These are phyloP conservation scores for Psidium friedrichsthalianum DNA, from an alignment of 345 rosid species.

Conservation along the genomic window DNA sequence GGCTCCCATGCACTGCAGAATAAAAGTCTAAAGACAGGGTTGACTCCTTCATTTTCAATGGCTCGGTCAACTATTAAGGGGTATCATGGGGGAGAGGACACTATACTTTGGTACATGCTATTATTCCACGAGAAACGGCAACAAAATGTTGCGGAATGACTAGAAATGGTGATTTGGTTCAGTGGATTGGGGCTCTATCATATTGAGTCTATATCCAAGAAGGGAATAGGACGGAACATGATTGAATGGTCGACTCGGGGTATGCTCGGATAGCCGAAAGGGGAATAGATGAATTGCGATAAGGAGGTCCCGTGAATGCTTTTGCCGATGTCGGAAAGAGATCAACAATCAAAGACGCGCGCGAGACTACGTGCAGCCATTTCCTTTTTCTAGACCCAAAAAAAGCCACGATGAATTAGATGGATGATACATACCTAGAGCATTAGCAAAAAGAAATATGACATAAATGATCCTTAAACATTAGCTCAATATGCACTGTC, in stretches of 20 bases:
- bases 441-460: neutral
- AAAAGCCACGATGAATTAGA: neutral
- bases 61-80: neutral
- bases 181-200: neutral
- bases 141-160: neutral
- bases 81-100: neutral
- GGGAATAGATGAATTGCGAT: neutral
- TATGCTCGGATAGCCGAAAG: neutral
- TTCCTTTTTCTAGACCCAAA: neutral
- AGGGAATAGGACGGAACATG: too few relatives aligned
- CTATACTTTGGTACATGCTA: neutral
- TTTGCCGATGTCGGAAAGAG: neutral
- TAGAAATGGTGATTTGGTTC: neutral
- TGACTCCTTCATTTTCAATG: neutral
- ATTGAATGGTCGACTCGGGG: neutral
- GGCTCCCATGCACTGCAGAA: neutral
- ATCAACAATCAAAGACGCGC: too few relatives aligned
- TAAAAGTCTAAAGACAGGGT: neutral
- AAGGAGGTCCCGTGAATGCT: neutral
- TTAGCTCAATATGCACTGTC: fast-evolving
- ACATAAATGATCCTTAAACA: fast-evolving
- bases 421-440: neutral
- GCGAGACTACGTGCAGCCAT: neutral
- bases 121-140: neutral
- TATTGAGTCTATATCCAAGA: neutral